Conservation (phyloP, 352 stramenopile genomes). For the Phytophthora rubi region DNA sequence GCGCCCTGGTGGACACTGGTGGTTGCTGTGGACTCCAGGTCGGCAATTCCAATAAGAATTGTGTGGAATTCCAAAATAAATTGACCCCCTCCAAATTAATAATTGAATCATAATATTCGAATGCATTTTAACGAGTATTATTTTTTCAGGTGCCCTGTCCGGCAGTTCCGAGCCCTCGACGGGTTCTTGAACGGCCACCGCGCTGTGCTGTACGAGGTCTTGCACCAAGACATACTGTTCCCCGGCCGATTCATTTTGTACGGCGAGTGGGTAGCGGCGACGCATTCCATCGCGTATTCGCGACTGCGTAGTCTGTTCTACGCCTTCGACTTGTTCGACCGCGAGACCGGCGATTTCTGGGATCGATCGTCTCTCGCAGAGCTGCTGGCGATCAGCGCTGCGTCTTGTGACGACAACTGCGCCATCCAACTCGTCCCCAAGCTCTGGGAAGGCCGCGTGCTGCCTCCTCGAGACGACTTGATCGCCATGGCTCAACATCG, state of each 20-base stretch:
- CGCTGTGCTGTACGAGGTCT: conserved; percentile 46
- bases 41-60: no score
- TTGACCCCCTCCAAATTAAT: no score
- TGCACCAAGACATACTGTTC: conserved; percentile 59
- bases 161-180: conserved; percentile 75
- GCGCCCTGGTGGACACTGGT: no score
- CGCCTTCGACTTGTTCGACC: conserved; percentile 85
- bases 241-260: conserved; percentile 79
- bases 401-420: conserved; percentile 15
- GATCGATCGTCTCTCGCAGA: conserved; percentile 42
- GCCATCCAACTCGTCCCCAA: conserved; percentile 52
- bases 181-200: conserved; percentile 55
- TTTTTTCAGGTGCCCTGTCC: no score
- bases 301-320: conserved; percentile 72
- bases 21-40: no score
- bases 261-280: conserved; percentile 83
- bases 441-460: conserved; percentile 42
- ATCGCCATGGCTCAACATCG: conserved; percentile 47
- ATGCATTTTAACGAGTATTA: no score
- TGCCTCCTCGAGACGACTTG: conserved; percentile 43
- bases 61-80: no score
- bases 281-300: conserved; percentile 84
- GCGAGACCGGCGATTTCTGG: conserved; percentile 52
- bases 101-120: no score
- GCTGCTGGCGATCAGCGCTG: conserved; percentile 30